These are phyloP conservation scores for Coprinellus micaceus DNA, from an alignment of 768 basidiomycete genomes.

Conservation along the genomic window DNA sequence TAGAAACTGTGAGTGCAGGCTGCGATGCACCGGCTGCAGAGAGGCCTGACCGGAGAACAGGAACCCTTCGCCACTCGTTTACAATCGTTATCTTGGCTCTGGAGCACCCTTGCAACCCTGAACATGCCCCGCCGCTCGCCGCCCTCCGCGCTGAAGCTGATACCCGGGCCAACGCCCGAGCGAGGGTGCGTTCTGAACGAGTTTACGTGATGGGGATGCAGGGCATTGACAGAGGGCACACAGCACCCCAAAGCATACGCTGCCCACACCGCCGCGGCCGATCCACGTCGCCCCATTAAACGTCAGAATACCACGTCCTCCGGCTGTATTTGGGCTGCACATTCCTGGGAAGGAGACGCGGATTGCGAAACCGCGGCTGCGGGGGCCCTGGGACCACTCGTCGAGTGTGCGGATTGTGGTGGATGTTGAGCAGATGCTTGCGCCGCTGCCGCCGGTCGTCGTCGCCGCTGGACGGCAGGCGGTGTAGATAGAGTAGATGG, in stretches of 20 bases:
- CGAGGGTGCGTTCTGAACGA: conserved; percentile 35
- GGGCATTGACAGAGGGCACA: neutral
- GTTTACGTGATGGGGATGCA: conserved; percentile 10
- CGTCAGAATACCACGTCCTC: conserved; percentile 4
- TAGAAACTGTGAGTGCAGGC: neutral
- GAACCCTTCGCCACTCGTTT: neutral
- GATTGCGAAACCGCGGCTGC: conserved; percentile 18
- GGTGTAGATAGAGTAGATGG: neutral
- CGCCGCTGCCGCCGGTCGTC: conserved; percentile 43
- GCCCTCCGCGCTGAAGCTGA: conserved; percentile 61
- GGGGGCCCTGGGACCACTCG: conserved; percentile 62
- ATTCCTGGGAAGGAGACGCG: conserved; percentile 17
- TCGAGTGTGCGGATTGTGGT: conserved; percentile 38
- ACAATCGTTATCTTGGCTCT: conserved; percentile 6
- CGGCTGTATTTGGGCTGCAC: neutral
- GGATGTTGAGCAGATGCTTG: conserved; percentile 45
- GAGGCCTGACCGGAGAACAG: neutral
- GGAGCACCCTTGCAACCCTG: conserved; percentile 2
- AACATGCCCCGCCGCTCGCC: conserved; percentile 66
- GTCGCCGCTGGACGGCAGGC: neutral
- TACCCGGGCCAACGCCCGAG: conserved; percentile 58
- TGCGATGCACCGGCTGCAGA: neutral
- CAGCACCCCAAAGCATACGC: conserved; percentile 55
- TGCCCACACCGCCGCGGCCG: conserved; percentile 66
- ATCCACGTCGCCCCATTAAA: conserved; percentile 24